phyloP scores from a whole-genome alignment of 1,284 basidiomycete genomes.

The Austroboletus novae-zelandiae region DNA sequence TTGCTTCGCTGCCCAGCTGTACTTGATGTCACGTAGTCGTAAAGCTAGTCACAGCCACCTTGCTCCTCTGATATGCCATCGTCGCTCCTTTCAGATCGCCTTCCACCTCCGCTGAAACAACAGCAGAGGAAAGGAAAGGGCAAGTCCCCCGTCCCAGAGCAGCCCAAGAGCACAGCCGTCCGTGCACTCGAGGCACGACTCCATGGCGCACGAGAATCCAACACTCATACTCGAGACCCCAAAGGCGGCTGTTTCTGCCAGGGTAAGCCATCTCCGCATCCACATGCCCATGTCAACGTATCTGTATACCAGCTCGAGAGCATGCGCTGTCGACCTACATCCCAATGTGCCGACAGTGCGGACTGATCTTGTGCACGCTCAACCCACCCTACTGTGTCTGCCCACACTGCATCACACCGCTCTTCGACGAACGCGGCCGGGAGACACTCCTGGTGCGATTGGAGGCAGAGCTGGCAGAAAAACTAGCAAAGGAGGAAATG shows the following conservation, averaged over 20 bases:
- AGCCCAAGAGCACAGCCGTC: conserved; percentile 45
- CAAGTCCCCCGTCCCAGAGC: conserved; percentile 31
- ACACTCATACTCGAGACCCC: conserved; percentile 44
- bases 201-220: conserved; percentile 31
- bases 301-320: conserved; percentile 45
- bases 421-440: conserved; percentile 38
- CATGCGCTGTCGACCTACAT: conserved; percentile 56
- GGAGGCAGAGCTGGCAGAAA: conserved; percentile 42
- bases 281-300: not conserved
- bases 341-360: conserved; percentile 57
- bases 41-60: not conserved
- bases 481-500: conserved; percentile 46
- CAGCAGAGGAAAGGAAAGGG: conserved; percentile 31
- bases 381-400: conserved; percentile 56
- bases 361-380: conserved; percentile 58
- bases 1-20: conserved; percentile 33
- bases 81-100: conserved; percentile 47
- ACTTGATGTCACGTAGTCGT: not conserved
- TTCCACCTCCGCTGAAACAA: conserved; percentile 14
- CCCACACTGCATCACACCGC: conserved; percentile 48
- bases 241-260: conserved; percentile 68
- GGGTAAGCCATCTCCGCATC: conserved; percentile 36
- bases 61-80: no score
- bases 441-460: conserved; percentile 41
- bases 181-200: conserved; percentile 42